Evolutionary conservation across 306 rosid species (phyloP), one percentile per base, ranked within the genome.

Genomic region (Morella rubra): DNA sequence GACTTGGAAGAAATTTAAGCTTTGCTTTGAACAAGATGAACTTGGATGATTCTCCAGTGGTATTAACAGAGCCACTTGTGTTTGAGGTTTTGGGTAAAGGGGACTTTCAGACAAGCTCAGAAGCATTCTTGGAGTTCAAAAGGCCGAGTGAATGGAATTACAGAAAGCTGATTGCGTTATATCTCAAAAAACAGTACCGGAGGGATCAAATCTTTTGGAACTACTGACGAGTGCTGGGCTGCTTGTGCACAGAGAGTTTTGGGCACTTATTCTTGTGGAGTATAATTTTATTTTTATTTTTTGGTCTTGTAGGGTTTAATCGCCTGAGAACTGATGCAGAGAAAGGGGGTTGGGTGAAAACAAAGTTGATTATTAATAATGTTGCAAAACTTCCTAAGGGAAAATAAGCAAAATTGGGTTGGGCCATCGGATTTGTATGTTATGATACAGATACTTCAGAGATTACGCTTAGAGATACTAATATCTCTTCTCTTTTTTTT

Each of bases 51-150:
- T 77, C 78, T 78, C 95, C 97, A 1, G 65, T 65, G 7, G 61
- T 86, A 60, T 79, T 82, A 37, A 95, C 98, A 4, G 97, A 90
- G 79, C 86, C 89, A 1, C 42, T 89, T 76, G 95, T 90, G 82
- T 95, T 89, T 81, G 96, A 92, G 81, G 98, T 82, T 71, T 76
- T 95, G 79, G 98, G 98, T 20, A 95, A 95, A 87, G 98, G 98
- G 5, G 96, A 88, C 66, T 95, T 90, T 75, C 97, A 95, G 76
- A 70, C 81, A 82, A 89, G 86, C 81, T 77, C 97, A 5, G 97
- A 95, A 84, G 92, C 92, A 41, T 92, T 89, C 85, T 74, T 87
- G 77, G 97, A 92, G 83, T 88, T 77, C 72, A 81, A 81, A 79
- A 73, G 51, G 71, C 87, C 71, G n/a, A 75, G 75, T 79, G 74